These are phyloP conservation scores for Monotropa hypopitys DNA, from an alignment of 179 eudicot species.

Conservation along the genomic window DNA sequence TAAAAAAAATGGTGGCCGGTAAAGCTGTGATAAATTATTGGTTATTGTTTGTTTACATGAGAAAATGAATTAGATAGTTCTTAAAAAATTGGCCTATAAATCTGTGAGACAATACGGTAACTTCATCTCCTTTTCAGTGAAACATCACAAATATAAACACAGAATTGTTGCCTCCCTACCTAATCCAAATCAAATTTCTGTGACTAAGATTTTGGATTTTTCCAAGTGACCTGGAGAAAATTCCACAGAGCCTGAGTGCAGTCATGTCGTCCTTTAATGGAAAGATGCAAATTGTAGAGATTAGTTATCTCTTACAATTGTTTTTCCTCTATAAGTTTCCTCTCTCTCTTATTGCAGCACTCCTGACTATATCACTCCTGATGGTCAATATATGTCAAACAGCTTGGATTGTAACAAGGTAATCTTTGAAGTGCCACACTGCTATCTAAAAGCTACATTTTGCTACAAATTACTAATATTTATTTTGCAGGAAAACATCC, in stretches of 20 bases:
- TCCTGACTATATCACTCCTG: slow-evolving; percentile 88
- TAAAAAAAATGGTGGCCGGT: not conserved
- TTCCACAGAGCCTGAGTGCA: not conserved
- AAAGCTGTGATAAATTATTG: not conserved
- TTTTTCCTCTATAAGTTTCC: not conserved
- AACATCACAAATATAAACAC: not conserved
- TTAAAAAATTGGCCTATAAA: not conserved
- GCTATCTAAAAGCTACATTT: not conserved
- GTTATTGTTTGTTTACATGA: not conserved
- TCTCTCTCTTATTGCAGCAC: slow-evolving; percentile 41
- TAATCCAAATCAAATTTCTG: not conserved
- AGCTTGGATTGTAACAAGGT: slow-evolving; percentile 49
- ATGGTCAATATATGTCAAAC: slow-evolving; percentile 36
- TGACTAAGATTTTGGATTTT: not conserved
- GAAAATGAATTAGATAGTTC: not conserved
- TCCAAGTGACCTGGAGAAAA: not conserved
- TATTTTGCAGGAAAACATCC: slow-evolving; percentile 41
- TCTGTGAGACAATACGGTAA: not conserved
- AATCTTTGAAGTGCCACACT: not conserved
- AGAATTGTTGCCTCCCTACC: too few species aligned
- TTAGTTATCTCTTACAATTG: not conserved
- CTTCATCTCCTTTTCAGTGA: not conserved
- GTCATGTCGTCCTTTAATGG: not conserved
- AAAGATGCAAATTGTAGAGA: not conserved
- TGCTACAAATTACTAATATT: not conserved